Percentiles rank a stretch among this genome's conserved stretches.
phyloP scores from a whole-genome alignment of 2,329 filamentous ascomycete species.

The Alternaria novae-zelandiae region DNA sequence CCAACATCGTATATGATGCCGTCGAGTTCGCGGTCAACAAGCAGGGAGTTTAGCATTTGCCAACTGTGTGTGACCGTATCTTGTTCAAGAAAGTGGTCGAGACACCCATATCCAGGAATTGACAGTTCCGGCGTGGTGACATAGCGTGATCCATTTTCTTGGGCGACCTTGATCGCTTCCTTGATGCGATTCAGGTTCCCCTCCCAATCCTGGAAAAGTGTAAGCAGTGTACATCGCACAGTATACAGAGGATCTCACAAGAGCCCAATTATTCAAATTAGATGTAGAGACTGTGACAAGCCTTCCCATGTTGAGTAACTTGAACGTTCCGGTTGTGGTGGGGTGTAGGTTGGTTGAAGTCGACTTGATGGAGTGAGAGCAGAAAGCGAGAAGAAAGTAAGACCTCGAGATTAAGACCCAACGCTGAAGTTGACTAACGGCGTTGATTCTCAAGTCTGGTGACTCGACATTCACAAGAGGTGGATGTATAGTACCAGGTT shows the following conservation, averaged over 20 bases:
- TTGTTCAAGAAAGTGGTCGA: conserved; percentile 64
- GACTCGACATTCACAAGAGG: neutral
- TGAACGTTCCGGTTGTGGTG: neutral
- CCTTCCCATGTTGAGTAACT: conserved; percentile 16
- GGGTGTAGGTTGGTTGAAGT: neutral
- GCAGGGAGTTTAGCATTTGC: conserved; percentile 68
- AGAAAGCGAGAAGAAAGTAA: neutral
- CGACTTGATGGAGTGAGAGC: neutral
- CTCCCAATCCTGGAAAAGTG: conserved; percentile 38
- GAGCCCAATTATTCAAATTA: conserved; percentile 24
- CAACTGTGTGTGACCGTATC: conserved; percentile 36
- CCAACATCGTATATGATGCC: conserved; percentile 58
- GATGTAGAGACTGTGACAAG: conserved; percentile 40
- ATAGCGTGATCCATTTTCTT: neutral
- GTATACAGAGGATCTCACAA: neutral
- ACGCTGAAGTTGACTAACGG: neutral
- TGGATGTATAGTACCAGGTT: neutral
- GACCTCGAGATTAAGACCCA: neutral
- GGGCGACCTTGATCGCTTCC: conserved; percentile 58
- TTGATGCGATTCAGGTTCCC: conserved; percentile 70
- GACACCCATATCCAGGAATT: conserved; percentile 38
- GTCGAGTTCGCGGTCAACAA: conserved; percentile 65
- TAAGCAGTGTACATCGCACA: too few species aligned
- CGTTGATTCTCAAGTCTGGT: neutral
- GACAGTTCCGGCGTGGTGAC: conserved; percentile 29